These are phyloP conservation scores for Dactylorhiza incarnata DNA, from an alignment of 106 monocot genomes.

Conservation along the genomic window DNA sequence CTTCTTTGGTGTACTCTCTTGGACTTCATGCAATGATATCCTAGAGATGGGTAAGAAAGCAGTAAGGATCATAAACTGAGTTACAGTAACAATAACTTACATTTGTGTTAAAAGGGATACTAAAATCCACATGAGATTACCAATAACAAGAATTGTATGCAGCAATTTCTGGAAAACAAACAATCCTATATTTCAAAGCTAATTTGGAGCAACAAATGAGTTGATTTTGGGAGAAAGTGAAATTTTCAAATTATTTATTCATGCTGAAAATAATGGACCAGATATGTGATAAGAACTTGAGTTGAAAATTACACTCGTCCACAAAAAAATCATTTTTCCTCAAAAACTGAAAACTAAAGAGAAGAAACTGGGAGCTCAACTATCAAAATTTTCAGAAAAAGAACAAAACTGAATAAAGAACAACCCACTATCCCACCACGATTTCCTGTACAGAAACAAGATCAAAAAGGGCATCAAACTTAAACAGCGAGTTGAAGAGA, in stretches of 20 bases:
- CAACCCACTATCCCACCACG: not conserved
- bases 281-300: too few relatives aligned
- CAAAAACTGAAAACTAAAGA: too few relatives aligned
- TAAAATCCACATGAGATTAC: too few relatives aligned
- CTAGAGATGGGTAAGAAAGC: not conserved
- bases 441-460: not conserved
- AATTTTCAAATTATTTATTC: too few relatives aligned
- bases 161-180: not conserved
- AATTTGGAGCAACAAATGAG: not conserved
- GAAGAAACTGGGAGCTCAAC: too few relatives aligned
- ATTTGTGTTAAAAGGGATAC: not conserved
- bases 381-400: not conserved
- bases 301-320: too few relatives aligned
- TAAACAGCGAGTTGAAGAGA: not conserved
- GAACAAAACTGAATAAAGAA: not conserved
- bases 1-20: slow-evolving; percentile 47
- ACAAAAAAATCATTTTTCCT: too few relatives aligned
- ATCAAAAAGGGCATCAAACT: not conserved
- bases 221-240: not conserved
- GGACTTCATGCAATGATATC: slow-evolving; percentile 24
- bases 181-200: not conserved
- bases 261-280: too few relatives aligned
- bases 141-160: too few relatives aligned
- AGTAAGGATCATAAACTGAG: not conserved
- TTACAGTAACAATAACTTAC: not conserved